phyloP scores from a whole-genome alignment of 2,329 filamentous ascomycete species.

The Colletotrichum tropicicola region DNA sequence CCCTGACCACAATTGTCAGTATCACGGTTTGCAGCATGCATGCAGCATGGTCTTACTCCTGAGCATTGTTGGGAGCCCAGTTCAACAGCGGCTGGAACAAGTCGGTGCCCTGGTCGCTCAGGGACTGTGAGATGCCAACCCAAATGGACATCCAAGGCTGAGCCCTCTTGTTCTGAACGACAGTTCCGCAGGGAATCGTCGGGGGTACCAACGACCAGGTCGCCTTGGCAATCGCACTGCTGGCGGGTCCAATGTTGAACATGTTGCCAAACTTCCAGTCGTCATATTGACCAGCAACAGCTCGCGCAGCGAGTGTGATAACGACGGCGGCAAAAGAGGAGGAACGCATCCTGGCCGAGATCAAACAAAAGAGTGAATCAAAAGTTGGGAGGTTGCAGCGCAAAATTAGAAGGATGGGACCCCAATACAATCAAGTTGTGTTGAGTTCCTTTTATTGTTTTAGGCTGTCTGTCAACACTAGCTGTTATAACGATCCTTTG shows the following conservation, averaged over 20 bases:
- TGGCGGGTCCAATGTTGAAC: slow-evolving; percentile 3
- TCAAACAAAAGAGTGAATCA: slow-evolving; percentile 7
- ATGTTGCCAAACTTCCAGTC: slow-evolving; percentile 20
- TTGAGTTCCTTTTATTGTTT: background rate
- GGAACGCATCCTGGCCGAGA: slow-evolving; percentile 3
- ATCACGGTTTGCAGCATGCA: rapidly evolving
- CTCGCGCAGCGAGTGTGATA: slow-evolving; percentile 4
- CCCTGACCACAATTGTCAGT: background rate
- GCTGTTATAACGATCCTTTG: background rate
- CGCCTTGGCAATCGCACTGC: slow-evolving; percentile 2
- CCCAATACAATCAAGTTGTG: too few species aligned
- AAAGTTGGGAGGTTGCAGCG: background rate
- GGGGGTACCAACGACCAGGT: background rate
- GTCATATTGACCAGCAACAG: slow-evolving; percentile 6
- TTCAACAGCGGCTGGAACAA: slow-evolving; percentile 7
- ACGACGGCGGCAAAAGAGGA: background rate
- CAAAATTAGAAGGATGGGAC: too few species aligned
- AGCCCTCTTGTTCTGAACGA: background rate
- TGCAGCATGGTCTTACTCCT: background rate
- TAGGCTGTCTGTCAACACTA: background rate
- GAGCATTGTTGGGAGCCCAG: slow-evolving; percentile 2
- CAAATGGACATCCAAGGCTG: slow-evolving; percentile 18
- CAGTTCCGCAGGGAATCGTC: background rate
- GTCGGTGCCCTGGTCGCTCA: slow-evolving; percentile 2
- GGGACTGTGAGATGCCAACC: slow-evolving; percentile 12